Conservation (phyloP, 306 rosid genomes). For the Begonia masoniana region DNA sequence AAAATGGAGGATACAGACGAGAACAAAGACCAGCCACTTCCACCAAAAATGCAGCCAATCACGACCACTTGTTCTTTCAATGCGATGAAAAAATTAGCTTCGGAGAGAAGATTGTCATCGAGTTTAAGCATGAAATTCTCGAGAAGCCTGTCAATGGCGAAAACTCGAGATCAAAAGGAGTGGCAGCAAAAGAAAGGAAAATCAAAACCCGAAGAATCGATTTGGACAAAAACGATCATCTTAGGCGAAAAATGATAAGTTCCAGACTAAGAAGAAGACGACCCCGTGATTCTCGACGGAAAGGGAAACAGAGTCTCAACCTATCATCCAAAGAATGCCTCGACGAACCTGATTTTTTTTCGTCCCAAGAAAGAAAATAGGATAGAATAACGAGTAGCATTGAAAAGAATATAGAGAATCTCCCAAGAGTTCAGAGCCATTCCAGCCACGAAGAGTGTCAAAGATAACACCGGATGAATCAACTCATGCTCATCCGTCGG, state of each 20-base stretch:
- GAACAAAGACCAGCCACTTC: constrained; percentile 26
- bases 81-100: constrained; percentile 23
- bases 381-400: not conserved
- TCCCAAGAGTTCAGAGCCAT: not conserved
- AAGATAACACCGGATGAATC: no score
- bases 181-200: constrained; percentile 17
- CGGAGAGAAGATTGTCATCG: constrained; percentile 25
- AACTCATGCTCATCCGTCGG: no score
- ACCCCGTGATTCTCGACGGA: constrained; percentile 32
- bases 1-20: constrained; percentile 2
- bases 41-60: constrained; percentile 31
- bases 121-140: constrained; percentile 42
- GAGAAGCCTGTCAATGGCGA: constrained; percentile 38
- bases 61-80: not conserved
- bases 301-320: constrained; percentile 58
- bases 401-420: not conserved
- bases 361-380: constrained; percentile 7
- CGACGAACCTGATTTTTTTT: constrained; percentile 20
- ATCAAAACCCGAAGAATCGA: constrained; percentile 39
- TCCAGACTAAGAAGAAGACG: constrained; percentile 32
- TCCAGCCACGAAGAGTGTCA: no score
- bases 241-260: constrained; percentile 62
- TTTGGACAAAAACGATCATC: constrained; percentile 84
- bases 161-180: constrained; percentile 18
- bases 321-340: constrained; percentile 35